Conservation (phyloP, 2,329 filamentous ascomycete species). For the Aspergillus sp. region DNA sequence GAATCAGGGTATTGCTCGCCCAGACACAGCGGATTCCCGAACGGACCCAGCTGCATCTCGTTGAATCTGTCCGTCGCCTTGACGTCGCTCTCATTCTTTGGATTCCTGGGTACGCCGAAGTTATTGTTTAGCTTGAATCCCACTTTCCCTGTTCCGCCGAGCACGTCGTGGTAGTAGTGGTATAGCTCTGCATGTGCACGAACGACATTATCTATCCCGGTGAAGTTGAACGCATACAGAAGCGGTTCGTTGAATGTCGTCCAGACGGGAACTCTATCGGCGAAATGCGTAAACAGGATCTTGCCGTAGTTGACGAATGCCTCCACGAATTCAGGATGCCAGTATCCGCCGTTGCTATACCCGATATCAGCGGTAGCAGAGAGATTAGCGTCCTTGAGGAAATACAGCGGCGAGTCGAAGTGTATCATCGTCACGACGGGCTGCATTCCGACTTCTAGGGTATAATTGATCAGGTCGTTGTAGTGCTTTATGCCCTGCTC, state of each 20-base stretch:
- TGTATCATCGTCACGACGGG: slow-evolving; percentile 46
- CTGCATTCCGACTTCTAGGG: slow-evolving; percentile 44
- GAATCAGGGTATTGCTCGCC: slow-evolving; percentile 46
- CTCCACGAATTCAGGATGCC: slow-evolving; percentile 44
- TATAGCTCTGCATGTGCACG: slow-evolving; percentile 41
- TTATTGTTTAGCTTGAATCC: slow-evolving; percentile 51
- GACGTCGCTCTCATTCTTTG: slow-evolving; percentile 61
- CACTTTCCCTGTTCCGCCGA: slow-evolving; percentile 45
- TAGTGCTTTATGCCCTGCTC: slow-evolving; percentile 49
- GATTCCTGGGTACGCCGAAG: slow-evolving; percentile 51
- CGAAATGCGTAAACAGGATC: slow-evolving; percentile 39
- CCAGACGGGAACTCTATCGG: slow-evolving; percentile 43
- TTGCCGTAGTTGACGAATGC: slow-evolving; percentile 40
- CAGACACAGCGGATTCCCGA: slow-evolving; percentile 46
- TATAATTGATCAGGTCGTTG: slow-evolving; percentile 48
- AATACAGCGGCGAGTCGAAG: slow-evolving; percentile 29
- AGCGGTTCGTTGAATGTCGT: slow-evolving; percentile 45
- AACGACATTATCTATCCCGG: slow-evolving; percentile 50
- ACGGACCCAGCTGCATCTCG: slow-evolving; percentile 63
- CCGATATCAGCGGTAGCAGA: slow-evolving; percentile 25
- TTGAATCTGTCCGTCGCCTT: slow-evolving; percentile 81
- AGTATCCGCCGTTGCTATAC: slow-evolving; percentile 30
- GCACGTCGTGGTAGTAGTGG: slow-evolving; percentile 42
- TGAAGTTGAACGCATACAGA: slow-evolving; percentile 45
- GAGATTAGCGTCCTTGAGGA: slow-evolving; percentile 20